Conservation (phyloP, 2,329 filamentous ascomycete species). For the Cytospora paraplurivora region DNA sequence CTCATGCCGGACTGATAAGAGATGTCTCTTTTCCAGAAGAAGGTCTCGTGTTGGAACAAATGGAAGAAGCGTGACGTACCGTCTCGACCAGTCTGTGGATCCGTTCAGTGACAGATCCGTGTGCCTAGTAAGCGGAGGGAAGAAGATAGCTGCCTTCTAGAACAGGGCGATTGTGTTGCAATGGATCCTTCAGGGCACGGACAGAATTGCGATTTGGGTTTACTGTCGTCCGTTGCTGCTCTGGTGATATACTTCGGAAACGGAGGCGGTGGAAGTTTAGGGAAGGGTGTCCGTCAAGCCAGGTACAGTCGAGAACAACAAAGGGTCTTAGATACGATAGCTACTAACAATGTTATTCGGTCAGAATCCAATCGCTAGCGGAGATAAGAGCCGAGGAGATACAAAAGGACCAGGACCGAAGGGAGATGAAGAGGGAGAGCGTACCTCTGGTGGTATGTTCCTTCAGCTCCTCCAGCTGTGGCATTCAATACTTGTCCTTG, state of each 20-base stretch:
- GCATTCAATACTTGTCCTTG: conserved; percentile 10
- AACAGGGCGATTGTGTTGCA: neutral
- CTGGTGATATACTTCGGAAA: conserved; percentile 8
- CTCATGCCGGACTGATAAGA: conserved; percentile 12
- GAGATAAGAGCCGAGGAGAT: conserved; percentile 14
- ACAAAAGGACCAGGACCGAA: conserved; percentile 16
- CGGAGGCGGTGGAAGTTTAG: conserved; percentile 1
- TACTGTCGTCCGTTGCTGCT: conserved; percentile 9
- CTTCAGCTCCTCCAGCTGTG: conserved; percentile 17
- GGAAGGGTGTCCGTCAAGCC: neutral
- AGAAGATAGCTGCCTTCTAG: neutral
- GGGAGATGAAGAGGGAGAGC: conserved; percentile 5
- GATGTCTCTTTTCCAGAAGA: conserved; percentile 1
- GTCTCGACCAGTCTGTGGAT: conserved; percentile 15
- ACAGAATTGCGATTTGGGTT: conserved; percentile 1
- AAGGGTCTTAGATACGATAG: conserved; percentile 8
- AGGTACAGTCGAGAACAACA: neutral
- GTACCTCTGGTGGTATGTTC: conserved; percentile 9
- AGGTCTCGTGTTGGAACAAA: neutral
- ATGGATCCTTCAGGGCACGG: neutral
- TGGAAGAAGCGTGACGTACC: conserved; percentile 19
- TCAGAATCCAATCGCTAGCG: conserved; percentile 1
- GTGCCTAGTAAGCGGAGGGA: conserved; percentile 3
- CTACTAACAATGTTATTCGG: conserved; percentile 6
- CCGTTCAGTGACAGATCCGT: conserved; percentile 15